A percentile compares a stretch with the other conserved stretches of the same genome.
phyloP scores from a whole-genome alignment of 768 basidiomycete genomes.

The Psilocybe sp. region DNA sequence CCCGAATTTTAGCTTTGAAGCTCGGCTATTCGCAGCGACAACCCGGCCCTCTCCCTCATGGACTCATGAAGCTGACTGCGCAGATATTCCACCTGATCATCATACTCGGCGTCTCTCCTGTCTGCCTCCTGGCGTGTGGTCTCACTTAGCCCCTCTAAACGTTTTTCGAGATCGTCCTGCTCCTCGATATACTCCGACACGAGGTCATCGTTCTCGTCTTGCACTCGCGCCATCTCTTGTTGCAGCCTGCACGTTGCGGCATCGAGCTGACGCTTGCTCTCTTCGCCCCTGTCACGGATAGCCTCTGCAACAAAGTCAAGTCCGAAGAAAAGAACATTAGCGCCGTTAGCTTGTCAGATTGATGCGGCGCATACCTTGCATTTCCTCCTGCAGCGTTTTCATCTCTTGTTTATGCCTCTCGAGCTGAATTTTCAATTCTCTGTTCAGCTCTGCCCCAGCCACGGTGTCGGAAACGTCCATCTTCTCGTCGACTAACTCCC shows the following conservation, averaged over 20 bases:
- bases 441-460: slow-evolving; percentile 50
- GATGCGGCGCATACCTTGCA: slow-evolving; percentile 27
- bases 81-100: too few relatives aligned
- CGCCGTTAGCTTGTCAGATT: not conserved
- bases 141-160: too few relatives aligned
- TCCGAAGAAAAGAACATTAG: not conserved
- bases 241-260: slow-evolving; percentile 40
- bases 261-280: slow-evolving; percentile 41
- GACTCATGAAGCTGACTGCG: too few relatives aligned
- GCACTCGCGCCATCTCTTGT: slow-evolving; percentile 40
- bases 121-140: too few relatives aligned
- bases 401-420: slow-evolving; percentile 44
- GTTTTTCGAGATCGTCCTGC: not conserved
- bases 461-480: slow-evolving; percentile 47
- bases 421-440: slow-evolving; percentile 44
- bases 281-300: slow-evolving; percentile 42
- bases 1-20: too few relatives aligned
- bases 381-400: slow-evolving; percentile 39
- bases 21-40: too few relatives aligned
- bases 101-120: too few relatives aligned
- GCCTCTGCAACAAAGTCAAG: slow-evolving; percentile 24
- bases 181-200: slow-evolving; percentile 33
- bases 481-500: slow-evolving; percentile 50
- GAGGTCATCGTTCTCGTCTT: slow-evolving; percentile 36
- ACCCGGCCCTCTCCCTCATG: too few relatives aligned